Evolutionary conservation across 2,329 filamentous ascomycete species (phyloP).

Genomic region (Hymenoscyphus fraxineus): DNA sequence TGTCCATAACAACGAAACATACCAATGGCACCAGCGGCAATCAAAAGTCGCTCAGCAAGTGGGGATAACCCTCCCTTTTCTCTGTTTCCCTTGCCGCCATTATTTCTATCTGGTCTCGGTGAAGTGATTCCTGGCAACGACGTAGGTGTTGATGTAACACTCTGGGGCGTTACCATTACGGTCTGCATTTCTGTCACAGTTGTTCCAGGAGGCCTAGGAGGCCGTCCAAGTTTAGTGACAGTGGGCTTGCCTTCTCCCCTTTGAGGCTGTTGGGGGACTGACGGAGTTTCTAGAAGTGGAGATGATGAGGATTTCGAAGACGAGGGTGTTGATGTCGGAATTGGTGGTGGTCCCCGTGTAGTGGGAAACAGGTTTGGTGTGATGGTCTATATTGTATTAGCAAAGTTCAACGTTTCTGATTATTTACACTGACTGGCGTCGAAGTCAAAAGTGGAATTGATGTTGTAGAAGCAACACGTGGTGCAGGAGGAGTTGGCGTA

Average conservation of each 20-base stretch:
- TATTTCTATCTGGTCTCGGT: not conserved
- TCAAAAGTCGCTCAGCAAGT: slow-evolving; percentile 27
- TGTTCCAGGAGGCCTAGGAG: not conserved
- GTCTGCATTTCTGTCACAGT: slow-evolving; percentile 6
- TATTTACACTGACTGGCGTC: not conserved
- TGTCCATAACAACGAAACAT: slow-evolving; percentile 8
- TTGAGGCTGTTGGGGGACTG: not conserved
- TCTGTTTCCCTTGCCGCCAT: not conserved
- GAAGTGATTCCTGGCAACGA: slow-evolving; percentile 10
- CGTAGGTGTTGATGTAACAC: slow-evolving; percentile 11
- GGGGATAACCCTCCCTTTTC: slow-evolving; percentile 20
- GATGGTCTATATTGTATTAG: not conserved
- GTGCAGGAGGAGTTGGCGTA: not conserved
- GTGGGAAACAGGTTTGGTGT: slow-evolving; percentile 14
- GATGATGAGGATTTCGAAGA: too few species aligned
- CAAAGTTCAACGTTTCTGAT: not conserved
- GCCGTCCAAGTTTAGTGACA: not conserved
- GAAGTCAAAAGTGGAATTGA: not conserved
- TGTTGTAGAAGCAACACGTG: not conserved
- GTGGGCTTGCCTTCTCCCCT: slow-evolving; percentile 1
- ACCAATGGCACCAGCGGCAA: slow-evolving; percentile 32
- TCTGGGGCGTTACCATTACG: slow-evolving; percentile 9
- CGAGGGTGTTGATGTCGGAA: not conserved
- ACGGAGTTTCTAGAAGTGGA: not conserved
- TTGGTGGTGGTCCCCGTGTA: slow-evolving; percentile 7